These are phyloP conservation scores for Leccinellum luteum DNA, from an alignment of 768 basidiomycete genomes.

Conservation along the genomic window DNA sequence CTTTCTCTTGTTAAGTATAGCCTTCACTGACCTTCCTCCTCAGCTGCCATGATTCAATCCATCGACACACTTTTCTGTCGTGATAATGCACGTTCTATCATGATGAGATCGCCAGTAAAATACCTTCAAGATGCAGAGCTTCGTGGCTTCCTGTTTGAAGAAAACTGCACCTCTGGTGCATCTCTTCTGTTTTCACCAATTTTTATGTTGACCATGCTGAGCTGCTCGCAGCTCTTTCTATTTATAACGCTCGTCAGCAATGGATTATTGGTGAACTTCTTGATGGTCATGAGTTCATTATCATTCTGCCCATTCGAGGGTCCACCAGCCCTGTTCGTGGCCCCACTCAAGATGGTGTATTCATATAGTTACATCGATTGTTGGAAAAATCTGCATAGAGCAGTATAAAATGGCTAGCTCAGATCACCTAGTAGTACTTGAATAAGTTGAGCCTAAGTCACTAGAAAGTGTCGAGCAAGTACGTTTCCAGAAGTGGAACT, in stretches of 20 bases:
- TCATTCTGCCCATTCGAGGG: background rate
- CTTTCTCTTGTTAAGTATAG: background rate
- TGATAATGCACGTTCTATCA: background rate
- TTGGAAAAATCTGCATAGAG: background rate
- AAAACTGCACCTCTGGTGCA: slow-evolving; percentile 2
- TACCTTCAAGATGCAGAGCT: background rate
- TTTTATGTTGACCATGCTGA: slow-evolving; percentile 1
- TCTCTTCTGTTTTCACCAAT: background rate
- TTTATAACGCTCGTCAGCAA: background rate
- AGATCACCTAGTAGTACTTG: too few species aligned
- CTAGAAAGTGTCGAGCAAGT: too few species aligned
- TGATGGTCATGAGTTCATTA: slow-evolving; percentile 1
- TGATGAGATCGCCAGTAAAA: background rate
- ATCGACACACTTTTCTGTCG: background rate
- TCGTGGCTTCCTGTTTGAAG: slow-evolving; percentile 1
- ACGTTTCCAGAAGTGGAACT: too few species aligned
- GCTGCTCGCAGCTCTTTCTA: background rate
- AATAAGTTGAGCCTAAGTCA: too few species aligned
- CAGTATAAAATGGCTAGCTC: too few species aligned
- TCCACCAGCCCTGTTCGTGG: background rate
- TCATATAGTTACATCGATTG: background rate
- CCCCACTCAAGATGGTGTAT: background rate
- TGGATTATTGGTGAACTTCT: slow-evolving; percentile 1
- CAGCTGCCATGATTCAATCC: background rate
- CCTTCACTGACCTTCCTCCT: slow-evolving; percentile 1